Base-by-base conservation (phyloP, 148 eudicot species). In the Pouteria glomerata region DNA sequence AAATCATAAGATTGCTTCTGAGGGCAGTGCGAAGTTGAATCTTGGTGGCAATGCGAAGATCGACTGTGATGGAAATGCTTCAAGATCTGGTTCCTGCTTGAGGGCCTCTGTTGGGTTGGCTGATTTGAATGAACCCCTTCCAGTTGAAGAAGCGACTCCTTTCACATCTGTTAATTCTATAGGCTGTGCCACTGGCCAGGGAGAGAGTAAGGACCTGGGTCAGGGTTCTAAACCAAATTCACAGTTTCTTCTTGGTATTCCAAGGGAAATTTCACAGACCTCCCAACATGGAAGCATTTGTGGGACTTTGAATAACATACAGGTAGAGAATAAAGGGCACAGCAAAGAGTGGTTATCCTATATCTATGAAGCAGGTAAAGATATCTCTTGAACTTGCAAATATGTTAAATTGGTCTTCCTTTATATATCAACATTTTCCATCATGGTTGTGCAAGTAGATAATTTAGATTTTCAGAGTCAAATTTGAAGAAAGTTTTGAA, bases 81-180 rank as follows among this genome's bases (percentile, higher is more conserved):
- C 73, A 41, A 70, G 73, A 76, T 79, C 82, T 37, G 75, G 64
- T 74, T 72, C 73, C 19, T 53, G 66, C 78, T 71, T 73, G 57
- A 86, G 76, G 75, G 80, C 70, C 68, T 71, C 83, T 53, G 57
- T 63, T 76, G 78, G 81, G 55, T 75, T 94, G 80, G 93, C 87
- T 57, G 97, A 94, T 73, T 74, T 91, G 76, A 94, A 94, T 50
- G 96, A 89, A 77, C 91, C 97, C 41, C 19, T 87, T 70, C 74
- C 57, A 72, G 63, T 79, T 76, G 93, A 91, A 73, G 93, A 85
- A 76, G 50, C 74, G 10, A 59, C 70, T 11, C 72, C 35, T 48
- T 74, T 74, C 34, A 33, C 84, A 69, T 71, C 81, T 64, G 73
- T 73, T 72, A 81, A 87, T 63, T 72, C 84, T 52, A 72, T 74